A percentile compares a stretch with the other conserved stretches of the same genome.
These are phyloP conservation scores for Solanum hybrid DNA, from an alignment of 305 asterid species.

Conservation along the genomic window DNA sequence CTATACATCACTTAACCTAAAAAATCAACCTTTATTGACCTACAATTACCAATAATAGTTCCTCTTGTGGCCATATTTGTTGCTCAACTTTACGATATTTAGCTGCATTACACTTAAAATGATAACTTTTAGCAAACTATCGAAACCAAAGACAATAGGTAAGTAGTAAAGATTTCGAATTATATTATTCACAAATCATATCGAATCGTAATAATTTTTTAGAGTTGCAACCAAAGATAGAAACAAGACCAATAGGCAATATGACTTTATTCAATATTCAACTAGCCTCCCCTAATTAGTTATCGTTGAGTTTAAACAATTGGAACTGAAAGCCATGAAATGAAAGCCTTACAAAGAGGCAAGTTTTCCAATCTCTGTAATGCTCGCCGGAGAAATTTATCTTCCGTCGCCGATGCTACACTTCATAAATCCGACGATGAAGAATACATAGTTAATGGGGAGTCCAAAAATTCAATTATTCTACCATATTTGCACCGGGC, in stretches of 20 bases:
- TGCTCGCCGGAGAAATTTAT: neutral
- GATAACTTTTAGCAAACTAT: neutral
- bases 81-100: neutral
- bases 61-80: neutral
- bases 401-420: neutral
- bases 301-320: neutral
- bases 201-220: neutral
- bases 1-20: neutral
- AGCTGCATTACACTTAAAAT: neutral
- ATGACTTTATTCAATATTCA: neutral
- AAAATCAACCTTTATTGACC: neutral
- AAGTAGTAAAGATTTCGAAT: neutral
- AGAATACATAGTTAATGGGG: neutral
- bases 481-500: slow-evolving; percentile 33
- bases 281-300: neutral
- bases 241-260: neutral
- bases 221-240: neutral
- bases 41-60: neutral
- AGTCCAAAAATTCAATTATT: slow-evolving; percentile 12
- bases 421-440: neutral
- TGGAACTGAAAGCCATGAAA: neutral
- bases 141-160: neutral
- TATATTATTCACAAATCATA: neutral
- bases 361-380: neutral
- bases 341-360: neutral